A percentile compares a stretch with the other conserved stretches of the same genome.
phyloP scores from a whole-genome alignment of 176 grass and related monocot species.

The Echinochloa phyllopogon region DNA sequence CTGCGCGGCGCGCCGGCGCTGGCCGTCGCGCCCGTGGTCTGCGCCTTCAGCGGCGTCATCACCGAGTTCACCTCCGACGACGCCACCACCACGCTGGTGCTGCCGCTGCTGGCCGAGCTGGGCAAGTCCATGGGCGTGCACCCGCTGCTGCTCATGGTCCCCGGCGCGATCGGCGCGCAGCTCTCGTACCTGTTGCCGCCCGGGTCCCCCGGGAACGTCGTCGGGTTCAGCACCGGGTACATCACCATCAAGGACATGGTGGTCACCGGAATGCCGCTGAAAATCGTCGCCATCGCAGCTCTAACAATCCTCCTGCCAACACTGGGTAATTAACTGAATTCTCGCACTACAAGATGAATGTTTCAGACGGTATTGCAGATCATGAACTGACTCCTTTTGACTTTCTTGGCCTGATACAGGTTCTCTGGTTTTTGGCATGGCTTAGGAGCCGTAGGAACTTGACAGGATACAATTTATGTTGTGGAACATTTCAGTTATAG shows the following conservation, averaged over 20 bases:
- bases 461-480: neutral
- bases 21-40: conserved; percentile 57
- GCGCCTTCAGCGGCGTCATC: conserved; percentile 54
- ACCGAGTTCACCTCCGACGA: conserved; percentile 89
- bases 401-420: conserved; percentile 27
- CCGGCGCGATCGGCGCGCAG: conserved; percentile 74
- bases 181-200: conserved; percentile 80
- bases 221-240: conserved; percentile 71
- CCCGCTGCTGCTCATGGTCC: conserved; percentile 77
- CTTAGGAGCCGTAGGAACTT: conserved; percentile 19
- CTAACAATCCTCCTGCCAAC: conserved; percentile 63
- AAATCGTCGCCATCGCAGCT: conserved; percentile 47
- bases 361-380: neutral
- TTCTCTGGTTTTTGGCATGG: conserved; percentile 42
- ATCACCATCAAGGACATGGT: conserved; percentile 78
- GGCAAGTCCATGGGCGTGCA: conserved; percentile 57
- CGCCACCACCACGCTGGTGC: conserved; percentile 71
- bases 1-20: conserved; percentile 58
- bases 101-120: conserved; percentile 77
- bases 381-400: neutral
- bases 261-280: conserved; percentile 62
- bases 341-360: neutral
- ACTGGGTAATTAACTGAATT: conserved; percentile 47
- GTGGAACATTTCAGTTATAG: neutral
- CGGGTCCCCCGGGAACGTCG: conserved; percentile 65